These are phyloP conservation scores for Candida nemodendra DNA, from an alignment of 805 yeast species.

Conservation along the genomic window DNA sequence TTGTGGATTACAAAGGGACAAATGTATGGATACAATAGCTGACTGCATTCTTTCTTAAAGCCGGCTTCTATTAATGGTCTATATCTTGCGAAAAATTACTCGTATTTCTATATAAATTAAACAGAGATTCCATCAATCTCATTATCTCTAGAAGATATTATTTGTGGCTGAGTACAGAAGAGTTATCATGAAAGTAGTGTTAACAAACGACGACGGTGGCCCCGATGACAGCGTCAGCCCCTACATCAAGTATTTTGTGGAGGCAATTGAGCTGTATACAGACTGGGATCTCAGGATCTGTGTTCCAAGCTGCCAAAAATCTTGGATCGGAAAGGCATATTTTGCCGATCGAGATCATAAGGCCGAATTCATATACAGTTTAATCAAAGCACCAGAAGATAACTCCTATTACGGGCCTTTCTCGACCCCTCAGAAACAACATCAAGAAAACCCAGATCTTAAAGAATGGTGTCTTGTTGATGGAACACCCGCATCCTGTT, in stretches of 20 bases:
- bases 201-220: conserved; percentile 93
- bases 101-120: too few species aligned
- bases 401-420: conserved; percentile 63
- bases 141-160: too few species aligned
- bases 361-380: conserved; percentile 58
- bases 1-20: too few species aligned
- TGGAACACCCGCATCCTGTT: conserved; percentile 90
- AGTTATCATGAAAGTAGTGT: conserved; percentile 16
- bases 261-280: conserved; percentile 55
- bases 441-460: conserved; percentile 33
- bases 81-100: too few species aligned
- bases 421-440: conserved; percentile 40
- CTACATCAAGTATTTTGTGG: conserved; percentile 71
- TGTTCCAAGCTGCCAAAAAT: conserved; percentile 74
- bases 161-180: too few species aligned
- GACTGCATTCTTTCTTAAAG: too few species aligned
- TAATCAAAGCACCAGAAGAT: conserved; percentile 36
- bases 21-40: too few species aligned
- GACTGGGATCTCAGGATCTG: conserved; percentile 79
- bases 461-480: conserved; percentile 78
- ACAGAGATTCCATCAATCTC: too few species aligned
- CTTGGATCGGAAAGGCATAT: conserved; percentile 96
- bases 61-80: too few species aligned
- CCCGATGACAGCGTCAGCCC: conserved; percentile 70
- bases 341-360: conserved; percentile 63